Evolutionary conservation across 192 early-diverging fungal genomes (phyloP).

Genomic region (Coemansia sp.): DNA sequence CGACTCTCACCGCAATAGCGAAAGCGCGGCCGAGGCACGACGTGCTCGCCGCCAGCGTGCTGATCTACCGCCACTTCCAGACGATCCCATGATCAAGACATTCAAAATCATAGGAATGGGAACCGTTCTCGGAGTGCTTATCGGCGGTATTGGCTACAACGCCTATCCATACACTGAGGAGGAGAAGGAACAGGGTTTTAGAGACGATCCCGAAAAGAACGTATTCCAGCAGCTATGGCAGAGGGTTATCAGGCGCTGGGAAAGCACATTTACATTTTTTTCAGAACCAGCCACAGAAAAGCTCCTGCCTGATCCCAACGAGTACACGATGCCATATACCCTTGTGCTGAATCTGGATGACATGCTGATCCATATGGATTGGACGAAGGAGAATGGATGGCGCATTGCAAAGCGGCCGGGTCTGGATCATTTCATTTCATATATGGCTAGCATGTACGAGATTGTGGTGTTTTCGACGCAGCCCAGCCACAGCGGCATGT

Average conservation of each 20-base stretch:
- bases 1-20: conserved; percentile 24
- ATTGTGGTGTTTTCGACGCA: conserved; percentile 95
- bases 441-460: conserved; percentile 91
- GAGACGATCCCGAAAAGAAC: conserved; percentile 42
- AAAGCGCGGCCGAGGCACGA: conserved; percentile 51
- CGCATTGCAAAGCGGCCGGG: conserved; percentile 94
- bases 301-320: conserved; percentile 89
- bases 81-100: conserved; percentile 51
- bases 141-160: conserved; percentile 49
- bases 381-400: conserved; percentile 97
- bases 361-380: conserved; percentile 88
- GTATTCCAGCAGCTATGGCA: conserved; percentile 48
- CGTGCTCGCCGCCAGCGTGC: conserved; percentile 54
- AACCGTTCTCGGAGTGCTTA: conserved; percentile 42
- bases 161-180: conserved; percentile 40
- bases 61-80: conserved; percentile 55
- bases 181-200: conserved; percentile 42
- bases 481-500: conserved; percentile 76
- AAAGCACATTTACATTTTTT: conserved; percentile 36
- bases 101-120: conserved; percentile 51
- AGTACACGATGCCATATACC: conserved; percentile 87
- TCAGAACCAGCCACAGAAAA: conserved; percentile 80
- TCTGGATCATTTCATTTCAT: conserved; percentile 92
- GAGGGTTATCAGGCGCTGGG: conserved; percentile 28
- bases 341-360: conserved; percentile 96